Base-by-base conservation (phyloP, 139 green algal species). In the Chlorella sorokiniana region DNA sequence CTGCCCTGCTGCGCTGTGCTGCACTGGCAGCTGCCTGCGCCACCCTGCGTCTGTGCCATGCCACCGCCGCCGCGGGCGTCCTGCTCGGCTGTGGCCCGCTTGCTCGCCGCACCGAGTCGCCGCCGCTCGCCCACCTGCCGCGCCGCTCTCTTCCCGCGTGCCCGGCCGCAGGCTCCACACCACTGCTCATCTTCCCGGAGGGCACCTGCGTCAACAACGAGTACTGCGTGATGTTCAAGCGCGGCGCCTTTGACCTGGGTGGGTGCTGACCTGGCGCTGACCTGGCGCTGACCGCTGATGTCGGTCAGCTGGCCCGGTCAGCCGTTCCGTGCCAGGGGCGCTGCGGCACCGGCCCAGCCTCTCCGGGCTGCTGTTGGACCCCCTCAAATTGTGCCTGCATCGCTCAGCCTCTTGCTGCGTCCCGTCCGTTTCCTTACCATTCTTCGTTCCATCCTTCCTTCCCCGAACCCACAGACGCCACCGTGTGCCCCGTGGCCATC, bases 141-240 rank as follows among this genome's bases (percentile, higher is more conserved):
- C 29, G 35, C 38, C 38, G 4, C 4, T n/a, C 16, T 35, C 38
- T 18, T 37, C 65, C 67, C 29, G 14, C 48, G 11, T 56, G 14
- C 56, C 42, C 44, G 1, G 44, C 7, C 4, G 38, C 74, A 14
- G 86, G 92, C 72, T 89, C 81, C 76, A 95, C 95, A 20, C 97
- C 96, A 11, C 92, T 99, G 77, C 93, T 99, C 38, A 98, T 99
- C 81, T 99, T 99, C 86, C 97, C 97, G 2, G 97, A 99, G 86
- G 97, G 97, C 76, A 99, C 96, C 33, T 99, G 97, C 86, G 97
- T 99, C n/a, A 99, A 99, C 92, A 99, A 99, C 83, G 93, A 98
- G 87, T 98, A 99, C 89, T 95, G 87, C 71, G 96, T 99, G 82
- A 98, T 99, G 95, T 99, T 99, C 89, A 99, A 99, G 88, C 83